A percentile compares a stretch with the other conserved stretches of the same genome.
Conservation (phyloP, 1,284 basidiomycete genomes). For the Puccinia hordei region DNA sequence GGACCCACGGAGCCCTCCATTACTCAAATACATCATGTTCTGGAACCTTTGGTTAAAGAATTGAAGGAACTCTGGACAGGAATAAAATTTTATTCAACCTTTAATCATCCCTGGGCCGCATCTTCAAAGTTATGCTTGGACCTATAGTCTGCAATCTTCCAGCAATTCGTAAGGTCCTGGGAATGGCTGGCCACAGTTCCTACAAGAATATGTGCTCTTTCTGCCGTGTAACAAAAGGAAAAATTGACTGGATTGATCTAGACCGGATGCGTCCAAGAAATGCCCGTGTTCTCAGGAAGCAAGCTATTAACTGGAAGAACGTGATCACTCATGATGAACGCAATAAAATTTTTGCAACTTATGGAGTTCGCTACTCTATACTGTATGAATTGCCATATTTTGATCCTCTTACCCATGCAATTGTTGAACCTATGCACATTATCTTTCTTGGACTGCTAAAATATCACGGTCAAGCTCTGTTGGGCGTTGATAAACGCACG, state of each 20-base stretch:
- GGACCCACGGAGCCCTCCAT: constrained; percentile 34
- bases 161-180: constrained; percentile 19
- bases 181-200: constrained; percentile 34
- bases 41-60: constrained; percentile 57
- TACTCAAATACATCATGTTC: constrained; percentile 53
- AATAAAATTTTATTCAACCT: background rate
- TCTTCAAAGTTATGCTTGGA: constrained; percentile 26
- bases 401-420: constrained; percentile 4
- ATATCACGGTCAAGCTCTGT: constrained; percentile 4
- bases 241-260: background rate
- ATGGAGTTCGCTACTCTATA: constrained; percentile 40
- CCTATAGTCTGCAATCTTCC: constrained; percentile 41
- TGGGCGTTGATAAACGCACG: too few species aligned
- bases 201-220: constrained; percentile 20
- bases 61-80: constrained; percentile 2
- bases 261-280: background rate
- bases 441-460: constrained; percentile 32
- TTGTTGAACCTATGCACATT: constrained; percentile 45
- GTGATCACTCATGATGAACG: constrained; percentile 4
- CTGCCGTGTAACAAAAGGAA: constrained; percentile 3
- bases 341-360: constrained; percentile 2
- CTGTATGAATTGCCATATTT: constrained; percentile 36
- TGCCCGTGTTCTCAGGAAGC: background rate
- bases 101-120: background rate
- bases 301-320: constrained; percentile 22